Percentiles rank a stretch among this genome's conserved stretches.
Evolutionary conservation across 2,329 filamentous ascomycete genomes (phyloP).

Genomic region (Phialophora verrucosa): DNA sequence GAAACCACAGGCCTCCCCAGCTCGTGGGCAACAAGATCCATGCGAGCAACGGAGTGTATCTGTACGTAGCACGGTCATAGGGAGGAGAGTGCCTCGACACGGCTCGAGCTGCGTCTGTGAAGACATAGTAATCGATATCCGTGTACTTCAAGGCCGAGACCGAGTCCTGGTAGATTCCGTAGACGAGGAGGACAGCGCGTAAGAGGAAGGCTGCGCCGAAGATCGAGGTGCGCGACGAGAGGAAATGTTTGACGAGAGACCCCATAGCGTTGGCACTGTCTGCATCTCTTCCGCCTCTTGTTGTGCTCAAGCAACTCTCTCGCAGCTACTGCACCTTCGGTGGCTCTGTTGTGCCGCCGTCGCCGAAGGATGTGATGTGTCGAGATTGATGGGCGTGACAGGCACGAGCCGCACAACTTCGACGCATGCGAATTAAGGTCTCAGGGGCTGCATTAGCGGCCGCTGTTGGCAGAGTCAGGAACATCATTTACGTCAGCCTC

Average conservation of each 20-base stretch:
- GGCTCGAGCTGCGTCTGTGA: slow-evolving; percentile 90
- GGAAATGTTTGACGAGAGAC: slow-evolving; percentile 37
- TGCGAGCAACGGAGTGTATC: slow-evolving; percentile 91
- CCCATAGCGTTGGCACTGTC: slow-evolving; percentile 21
- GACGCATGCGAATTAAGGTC: not conserved
- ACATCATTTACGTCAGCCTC: not conserved
- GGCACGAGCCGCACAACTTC: not conserved
- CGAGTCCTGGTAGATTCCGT: slow-evolving; percentile 91
- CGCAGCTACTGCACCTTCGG: not conserved
- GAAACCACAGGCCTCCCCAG: slow-evolving; percentile 69
- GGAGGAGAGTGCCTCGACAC: slow-evolving; percentile 71
- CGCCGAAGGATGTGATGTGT: not conserved
- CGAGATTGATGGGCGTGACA: not conserved
- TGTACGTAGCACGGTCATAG: slow-evolving; percentile 90
- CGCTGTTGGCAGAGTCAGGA: not conserved
- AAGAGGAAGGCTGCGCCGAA: slow-evolving; percentile 60
- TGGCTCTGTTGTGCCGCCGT: not conserved
- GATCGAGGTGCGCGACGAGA: slow-evolving; percentile 44
- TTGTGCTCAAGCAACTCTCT: not conserved
- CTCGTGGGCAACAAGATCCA: slow-evolving; percentile 88
- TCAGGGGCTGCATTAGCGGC: slow-evolving; percentile 11
- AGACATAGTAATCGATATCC: slow-evolving; percentile 98
- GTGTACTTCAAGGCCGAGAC: slow-evolving; percentile 95
- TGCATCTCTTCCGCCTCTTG: slow-evolving; percentile 21
- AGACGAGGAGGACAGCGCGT: slow-evolving; percentile 75